These are phyloP conservation scores for Echinochloa phyllopogon DNA, from an alignment of 176 grass and related monocot species.

Conservation along the genomic window DNA sequence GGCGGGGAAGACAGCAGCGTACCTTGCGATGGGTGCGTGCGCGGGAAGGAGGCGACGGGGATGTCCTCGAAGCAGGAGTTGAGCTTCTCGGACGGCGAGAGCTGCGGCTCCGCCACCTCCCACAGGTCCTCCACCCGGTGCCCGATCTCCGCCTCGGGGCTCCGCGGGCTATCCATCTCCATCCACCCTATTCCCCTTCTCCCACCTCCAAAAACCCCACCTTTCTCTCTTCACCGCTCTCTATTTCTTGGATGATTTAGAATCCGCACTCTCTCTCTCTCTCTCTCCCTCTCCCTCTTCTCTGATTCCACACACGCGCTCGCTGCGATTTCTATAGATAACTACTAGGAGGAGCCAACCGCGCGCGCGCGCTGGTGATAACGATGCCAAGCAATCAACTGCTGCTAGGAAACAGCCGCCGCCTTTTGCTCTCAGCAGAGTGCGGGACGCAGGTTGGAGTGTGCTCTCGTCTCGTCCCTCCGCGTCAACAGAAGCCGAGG, in stretches of 20 bases:
- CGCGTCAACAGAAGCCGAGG: constrained; percentile 5
- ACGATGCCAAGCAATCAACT: neutral
- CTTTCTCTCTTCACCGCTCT: neutral
- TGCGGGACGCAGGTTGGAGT: neutral
- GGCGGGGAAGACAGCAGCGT: neutral
- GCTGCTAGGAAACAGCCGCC: neutral
- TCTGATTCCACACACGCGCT: too few species aligned
- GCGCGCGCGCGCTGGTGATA: neutral
- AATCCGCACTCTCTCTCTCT: neutral
- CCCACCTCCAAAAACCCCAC: neutral
- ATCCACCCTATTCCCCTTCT: neutral
- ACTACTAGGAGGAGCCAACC: neutral
- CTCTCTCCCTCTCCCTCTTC: neutral
- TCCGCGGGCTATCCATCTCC: constrained; percentile 75
- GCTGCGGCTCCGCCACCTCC: constrained; percentile 91
- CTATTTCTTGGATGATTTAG: neutral
- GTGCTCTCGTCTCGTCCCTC: neutral
- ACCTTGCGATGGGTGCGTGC: constrained; percentile 65
- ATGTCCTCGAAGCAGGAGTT: constrained; percentile 97
- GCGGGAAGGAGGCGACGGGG: constrained; percentile 75
- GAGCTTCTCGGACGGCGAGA: constrained; percentile 92
- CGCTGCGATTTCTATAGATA: neutral
- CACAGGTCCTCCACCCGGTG: constrained; percentile 89
- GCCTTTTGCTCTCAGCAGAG: neutral
- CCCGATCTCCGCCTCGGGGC: constrained; percentile 93